Evolutionary conservation across 495 filamentous ascomycete species (phyloP), one percentile per base, ranked within the genome.

Genomic region (Hypoxylon fragiforme): DNA sequence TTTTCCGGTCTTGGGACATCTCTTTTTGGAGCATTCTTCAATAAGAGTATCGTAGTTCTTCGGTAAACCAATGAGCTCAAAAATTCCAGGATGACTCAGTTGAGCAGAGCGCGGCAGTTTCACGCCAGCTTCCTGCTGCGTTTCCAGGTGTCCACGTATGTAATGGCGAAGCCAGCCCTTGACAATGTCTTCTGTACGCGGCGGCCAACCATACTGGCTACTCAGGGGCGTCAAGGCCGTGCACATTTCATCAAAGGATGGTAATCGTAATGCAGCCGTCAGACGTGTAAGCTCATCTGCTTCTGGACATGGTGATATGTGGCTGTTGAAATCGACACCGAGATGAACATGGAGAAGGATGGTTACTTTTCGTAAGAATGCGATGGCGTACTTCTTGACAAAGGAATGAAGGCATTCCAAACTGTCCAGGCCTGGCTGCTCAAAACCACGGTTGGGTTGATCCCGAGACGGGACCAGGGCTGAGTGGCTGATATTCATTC

Each of bases 1-100:
- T 68, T 92, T 94, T 46, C 91, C 90, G 1, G 90, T 91, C 8
- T 82, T 96, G 2, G 91, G 91, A 62, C 94, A 99, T 44, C 82
- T 85, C 31, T 88, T 77, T 54, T 84, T 85, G 57, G 95, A 90
- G 18, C 88, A 88, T 68, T 96, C 92, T 57, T 95, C 91, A 43
- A 94, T 94, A 26, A 99, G 73, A n/a, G 83, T 87, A 66, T 96
- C 95, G 57, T 87, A 97, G 60, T 90, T 89, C 70, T 88, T 88
- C 2, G 94, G 94, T 14, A 99, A 73, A 0, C 94, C 95, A 34
- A 97, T 84, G 7, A 99, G 83, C 68, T 99, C 94, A 62, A 91
- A 94, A 50, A 97, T 95, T 3, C 82, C 87, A 0, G 94, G 95
- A 68, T 98, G 94, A 38, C 86, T 80, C 40, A 94, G 69, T 24